Percentiles rank a stretch among this genome's conserved stretches.
These are phyloP conservation scores for Alectoria sarmentosa DNA, from an alignment of 495 filamentous ascomycete genomes.

Conservation along the genomic window DNA sequence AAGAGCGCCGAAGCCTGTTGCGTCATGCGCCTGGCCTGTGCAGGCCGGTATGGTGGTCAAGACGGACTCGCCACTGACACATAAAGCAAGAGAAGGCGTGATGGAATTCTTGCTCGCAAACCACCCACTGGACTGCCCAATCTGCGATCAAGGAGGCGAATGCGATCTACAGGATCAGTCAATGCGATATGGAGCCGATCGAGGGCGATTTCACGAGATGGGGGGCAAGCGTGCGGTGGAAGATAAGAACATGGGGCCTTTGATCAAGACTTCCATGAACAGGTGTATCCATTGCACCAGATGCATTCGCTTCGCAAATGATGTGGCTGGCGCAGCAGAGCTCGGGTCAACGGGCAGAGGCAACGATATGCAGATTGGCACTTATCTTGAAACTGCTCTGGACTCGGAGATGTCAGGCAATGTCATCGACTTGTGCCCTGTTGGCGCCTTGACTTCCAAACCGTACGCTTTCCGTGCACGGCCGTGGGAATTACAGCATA, in stretches of 20 bases:
- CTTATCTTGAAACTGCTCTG: conserved; percentile 86
- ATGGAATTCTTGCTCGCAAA: conserved; percentile 99
- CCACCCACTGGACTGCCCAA: conserved; percentile 94
- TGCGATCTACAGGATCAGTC: conserved; percentile 99
- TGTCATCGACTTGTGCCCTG: conserved; percentile 95
- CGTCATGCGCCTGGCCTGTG: conserved; percentile 97
- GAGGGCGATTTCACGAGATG: conserved; percentile 92
- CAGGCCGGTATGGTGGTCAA: conserved; percentile 98
- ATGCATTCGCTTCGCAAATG: conserved; percentile 96
- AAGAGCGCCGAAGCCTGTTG: conserved; percentile 88
- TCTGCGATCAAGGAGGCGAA: conserved; percentile 98
- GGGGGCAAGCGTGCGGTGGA: conserved; percentile 94
- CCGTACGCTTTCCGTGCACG: conserved; percentile 95
- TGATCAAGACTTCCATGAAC: conserved; percentile 99
- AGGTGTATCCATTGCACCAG: conserved; percentile 98
- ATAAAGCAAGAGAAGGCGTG: conserved; percentile 96
- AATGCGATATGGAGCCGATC: conserved; percentile 95
- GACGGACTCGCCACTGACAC: conserved; percentile 88
- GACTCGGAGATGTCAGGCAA: conserved; percentile 94
- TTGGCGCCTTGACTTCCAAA: conserved; percentile 92
- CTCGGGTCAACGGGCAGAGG: conserved; percentile 89
- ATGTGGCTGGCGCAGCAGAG: conserved; percentile 91
- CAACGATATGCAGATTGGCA: conserved; percentile 96
- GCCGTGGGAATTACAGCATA: conserved; percentile 91
- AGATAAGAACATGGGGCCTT: conserved; percentile 98